Percentiles rank a stretch among this genome's conserved stretches.
Evolutionary conservation across 2,329 filamentous ascomycete species (phyloP).

Genomic region (Cladophialophora immunda): DNA sequence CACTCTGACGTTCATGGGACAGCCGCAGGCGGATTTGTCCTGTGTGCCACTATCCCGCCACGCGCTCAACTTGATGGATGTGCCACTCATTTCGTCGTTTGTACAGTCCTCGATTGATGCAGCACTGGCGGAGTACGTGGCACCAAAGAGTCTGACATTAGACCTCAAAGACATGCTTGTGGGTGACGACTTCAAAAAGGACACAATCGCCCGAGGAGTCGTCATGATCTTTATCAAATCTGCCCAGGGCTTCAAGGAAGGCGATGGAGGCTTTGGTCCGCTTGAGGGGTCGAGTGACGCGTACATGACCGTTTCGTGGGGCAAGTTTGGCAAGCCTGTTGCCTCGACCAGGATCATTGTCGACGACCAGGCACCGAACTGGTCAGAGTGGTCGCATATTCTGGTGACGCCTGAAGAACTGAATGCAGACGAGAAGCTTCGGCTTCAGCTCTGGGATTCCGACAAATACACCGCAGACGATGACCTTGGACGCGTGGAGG

Average conservation of each 20-base stretch:
- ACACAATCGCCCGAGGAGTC: constrained; percentile 71
- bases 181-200: constrained; percentile 81
- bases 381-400: constrained; percentile 76
- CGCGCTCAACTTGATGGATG: constrained; percentile 76
- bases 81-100: constrained; percentile 77
- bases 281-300: constrained; percentile 72
- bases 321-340: constrained; percentile 76
- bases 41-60: constrained; percentile 75
- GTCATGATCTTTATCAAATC: constrained; percentile 72
- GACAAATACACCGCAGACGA: constrained; percentile 77
- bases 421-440: constrained; percentile 74
- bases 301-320: constrained; percentile 78
- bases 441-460: constrained; percentile 78
- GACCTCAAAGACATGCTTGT: constrained; percentile 80
- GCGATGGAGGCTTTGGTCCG: constrained; percentile 69
- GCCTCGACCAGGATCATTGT: constrained; percentile 72
- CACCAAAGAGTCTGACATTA: constrained; percentile 76
- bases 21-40: constrained; percentile 75
- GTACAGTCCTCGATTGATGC: constrained; percentile 78
- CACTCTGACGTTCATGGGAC: constrained; percentile 77
- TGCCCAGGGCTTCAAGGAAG: constrained; percentile 75
- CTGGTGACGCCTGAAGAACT: constrained; percentile 75
- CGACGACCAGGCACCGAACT: constrained; percentile 72
- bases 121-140: constrained; percentile 77
- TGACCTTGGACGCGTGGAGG: constrained; percentile 75